These are phyloP conservation scores for Annulohypoxylon nitens DNA, from an alignment of 495 filamentous ascomycete genomes.

Conservation along the genomic window DNA sequence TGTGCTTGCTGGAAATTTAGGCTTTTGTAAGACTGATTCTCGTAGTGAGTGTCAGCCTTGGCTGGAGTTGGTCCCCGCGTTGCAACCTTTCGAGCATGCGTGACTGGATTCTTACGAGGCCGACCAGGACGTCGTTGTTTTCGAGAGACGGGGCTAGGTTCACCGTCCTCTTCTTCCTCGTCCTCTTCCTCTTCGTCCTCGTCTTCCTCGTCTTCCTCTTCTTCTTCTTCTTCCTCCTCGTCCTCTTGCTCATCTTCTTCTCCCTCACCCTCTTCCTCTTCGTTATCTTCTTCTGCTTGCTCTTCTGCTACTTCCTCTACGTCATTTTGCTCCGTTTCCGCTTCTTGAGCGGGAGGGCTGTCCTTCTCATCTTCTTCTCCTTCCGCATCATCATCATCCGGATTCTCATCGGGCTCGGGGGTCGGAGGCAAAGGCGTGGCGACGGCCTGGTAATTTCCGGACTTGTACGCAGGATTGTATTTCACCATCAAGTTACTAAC, in stretches of 20 bases:
- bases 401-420: slow-evolving; percentile 50
- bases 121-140: slow-evolving; percentile 45
- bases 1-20: slow-evolving; percentile 83
- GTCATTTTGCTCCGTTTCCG: slow-evolving; percentile 28
- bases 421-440: slow-evolving; percentile 72
- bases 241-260: slow-evolving; percentile 50
- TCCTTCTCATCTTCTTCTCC: slow-evolving; percentile 44
- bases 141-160: slow-evolving; percentile 51
- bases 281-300: slow-evolving; percentile 45
- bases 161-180: slow-evolving; percentile 54
- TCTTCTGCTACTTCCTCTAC: slow-evolving; percentile 19
- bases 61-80: slow-evolving; percentile 42
- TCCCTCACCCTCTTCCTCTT: slow-evolving; percentile 51
- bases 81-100: slow-evolving; percentile 44
- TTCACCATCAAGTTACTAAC: slow-evolving; percentile 81
- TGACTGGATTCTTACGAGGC: slow-evolving; percentile 51
- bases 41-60: slow-evolving; percentile 65
- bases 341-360: slow-evolving; percentile 21
- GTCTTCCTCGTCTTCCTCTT: slow-evolving; percentile 32
- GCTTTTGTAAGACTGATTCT: slow-evolving; percentile 68
- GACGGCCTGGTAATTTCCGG: slow-evolving; percentile 69
- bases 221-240: slow-evolving; percentile 28
- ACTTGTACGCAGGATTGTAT: slow-evolving; percentile 78
- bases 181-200: slow-evolving; percentile 49
- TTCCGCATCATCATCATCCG: slow-evolving; percentile 47